Evolutionary conservation across 208 protist genomes (phyloP), one percentile per base, ranked within the genome.

Genomic region (Trypanosoma lewisi): DNA sequence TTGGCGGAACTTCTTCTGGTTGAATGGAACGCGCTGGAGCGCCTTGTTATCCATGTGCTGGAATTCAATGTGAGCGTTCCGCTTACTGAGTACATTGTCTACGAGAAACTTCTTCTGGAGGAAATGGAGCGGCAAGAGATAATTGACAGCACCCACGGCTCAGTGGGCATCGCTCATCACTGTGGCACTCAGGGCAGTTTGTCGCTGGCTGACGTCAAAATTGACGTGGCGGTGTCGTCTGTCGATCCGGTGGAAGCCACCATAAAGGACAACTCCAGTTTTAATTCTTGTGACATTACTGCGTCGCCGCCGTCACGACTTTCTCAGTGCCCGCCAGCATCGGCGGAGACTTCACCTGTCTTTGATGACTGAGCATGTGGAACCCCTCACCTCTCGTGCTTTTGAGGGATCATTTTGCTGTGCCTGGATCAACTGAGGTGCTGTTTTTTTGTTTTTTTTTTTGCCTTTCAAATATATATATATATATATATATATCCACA

Each of bases 11-110:
- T 67, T 39, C 19, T 52, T 2, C 33, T 60, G 36, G 28, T 11
- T 0, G 52, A 67, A 30, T 67, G 62, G 52, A 67, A 67, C 23
- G 52, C 62, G 3, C 31, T 67, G 25, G 62, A 67, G 62, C 37
- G 37, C 9, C 41, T 67, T 23, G 41, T 67, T 19, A 14, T 59
- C 12, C 28, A 19, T 12, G 62, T 53, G 27, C 33, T 60, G 25
- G 2, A 37, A 14, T 60, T 57, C 34, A 30, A 37, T 31, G 62
- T 67, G 23, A 19, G 19, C 17, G 52, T 67, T 19, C 17, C 52
- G 4, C 6, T 52, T 12, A 21, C 6, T 25, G 52, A 52, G 1
- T 67, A 67, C 31, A 33, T 60, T 34, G 19, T 17, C 1, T 60
- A 67, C 27, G 62, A 67, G 19, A 53, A 41, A 28, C 30, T 67